Conservation (phyloP, 2,329 filamentous ascomycete species). For the Cordyceps militaris region DNA sequence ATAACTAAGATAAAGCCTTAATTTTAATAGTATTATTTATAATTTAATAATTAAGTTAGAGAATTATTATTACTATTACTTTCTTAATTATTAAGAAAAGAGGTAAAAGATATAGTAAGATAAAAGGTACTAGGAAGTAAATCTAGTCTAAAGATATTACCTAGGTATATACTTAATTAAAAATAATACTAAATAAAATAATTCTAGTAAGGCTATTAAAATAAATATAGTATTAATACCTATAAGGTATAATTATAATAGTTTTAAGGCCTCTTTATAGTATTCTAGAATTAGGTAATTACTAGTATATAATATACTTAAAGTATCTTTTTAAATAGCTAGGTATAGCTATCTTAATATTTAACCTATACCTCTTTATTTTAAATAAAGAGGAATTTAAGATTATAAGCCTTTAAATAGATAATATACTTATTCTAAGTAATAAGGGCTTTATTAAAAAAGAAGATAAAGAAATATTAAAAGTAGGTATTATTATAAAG, state of each 20-base stretch:
- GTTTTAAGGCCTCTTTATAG: neutral
- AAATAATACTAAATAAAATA: neutral
- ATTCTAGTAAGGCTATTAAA: neutral
- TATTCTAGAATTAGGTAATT: neutral
- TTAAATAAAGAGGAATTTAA: neutral
- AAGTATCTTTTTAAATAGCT: neutral
- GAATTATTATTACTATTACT: neutral
- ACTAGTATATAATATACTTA: neutral
- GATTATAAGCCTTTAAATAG: neutral
- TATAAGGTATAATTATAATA: neutral
- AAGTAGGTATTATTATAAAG: neutral
- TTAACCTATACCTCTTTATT: neutral
- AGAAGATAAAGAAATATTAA: neutral
- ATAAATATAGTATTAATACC: neutral
- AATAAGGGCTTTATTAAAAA: neutral
- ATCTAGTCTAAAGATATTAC: neutral
- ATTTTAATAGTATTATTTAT: neutral
- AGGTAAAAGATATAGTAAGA: neutral
- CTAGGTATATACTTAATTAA: neutral
- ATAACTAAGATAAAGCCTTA: neutral
- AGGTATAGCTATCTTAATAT: neutral
- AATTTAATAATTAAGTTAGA: neutral
- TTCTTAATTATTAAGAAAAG: neutral
- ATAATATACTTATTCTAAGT: neutral
- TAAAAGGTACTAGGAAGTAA: neutral